Base-by-base conservation (phyloP, 371 early-diverging fungal species). In the Apophysomyces sp. region DNA sequence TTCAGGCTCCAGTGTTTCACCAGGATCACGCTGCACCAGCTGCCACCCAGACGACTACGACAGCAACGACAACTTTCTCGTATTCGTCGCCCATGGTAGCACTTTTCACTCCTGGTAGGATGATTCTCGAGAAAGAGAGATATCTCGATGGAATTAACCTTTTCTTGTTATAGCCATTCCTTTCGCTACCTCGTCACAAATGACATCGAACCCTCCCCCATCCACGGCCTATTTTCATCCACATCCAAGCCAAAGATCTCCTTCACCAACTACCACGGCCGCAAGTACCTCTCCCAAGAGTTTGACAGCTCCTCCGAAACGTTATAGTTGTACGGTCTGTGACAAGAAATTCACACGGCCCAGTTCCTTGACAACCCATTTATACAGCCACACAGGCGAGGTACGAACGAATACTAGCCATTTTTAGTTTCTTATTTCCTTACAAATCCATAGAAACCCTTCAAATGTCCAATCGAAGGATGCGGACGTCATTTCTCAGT, bases 361-460 rank as follows among this genome's bases (percentile, higher is more conserved):
- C 8, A 79, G 80, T 62, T 82, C 84, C 29, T 65, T 88, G 39
- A 74, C 78, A 13, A 86, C 85, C 13, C 89, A 88, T 61, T 71
- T 81, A 61, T 75, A 83, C 65, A 84, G 86, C 34, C 89, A 88
- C 55, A 86, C 89, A 27, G 87, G 87, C 56, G 78, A 82, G 52
- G 77, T 76, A 34, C 8, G 40, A 37, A 52, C 5, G 16, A 56
- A 61, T 27, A 15, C 29, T 27, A 26, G 5, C 12, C 34, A 7
- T 34, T 34, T 34, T 34, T 5, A 34, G 7, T 34, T 7, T 12
- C 5, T 34, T 12, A 34, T 7, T 12, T 34, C 34, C 5, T 12
- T 12, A 7, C 34, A 12, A 34, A 34, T 5, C 5, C 9, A 44
- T 65, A 77, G 78, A 77, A 77, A 77, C 78, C 78, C 7, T 74